Conservation (phyloP, 306 rosid species). For the Malus sieversii region DNA sequence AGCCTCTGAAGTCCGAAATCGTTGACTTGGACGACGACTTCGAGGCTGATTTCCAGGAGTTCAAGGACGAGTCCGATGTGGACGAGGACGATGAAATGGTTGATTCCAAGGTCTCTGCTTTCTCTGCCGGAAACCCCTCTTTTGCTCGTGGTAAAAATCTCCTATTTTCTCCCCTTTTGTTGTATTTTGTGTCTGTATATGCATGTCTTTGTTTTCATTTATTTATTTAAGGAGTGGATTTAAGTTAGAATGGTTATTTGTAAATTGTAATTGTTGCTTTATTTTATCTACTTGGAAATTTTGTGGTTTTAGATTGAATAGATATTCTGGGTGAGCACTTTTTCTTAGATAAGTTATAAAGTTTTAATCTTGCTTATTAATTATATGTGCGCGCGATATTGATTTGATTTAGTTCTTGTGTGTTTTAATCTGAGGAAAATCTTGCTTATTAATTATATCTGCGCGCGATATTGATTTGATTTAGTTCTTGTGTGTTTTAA, state of each 20-base stretch:
- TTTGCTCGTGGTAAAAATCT: conserved; percentile 34
- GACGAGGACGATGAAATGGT: conserved; percentile 49
- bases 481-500: too few relatives aligned
- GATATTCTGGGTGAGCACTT: neutral
- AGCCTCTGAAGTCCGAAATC: conserved; percentile 26
- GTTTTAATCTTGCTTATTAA: neutral
- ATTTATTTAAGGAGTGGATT: neutral
- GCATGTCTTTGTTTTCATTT: neutral
- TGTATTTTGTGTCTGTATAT: neutral
- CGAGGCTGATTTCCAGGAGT: conserved; percentile 75
- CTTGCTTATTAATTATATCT: neutral
- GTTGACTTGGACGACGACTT: conserved; percentile 55
- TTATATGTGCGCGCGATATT: neutral
- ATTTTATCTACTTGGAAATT: neutral
- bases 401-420: neutral
- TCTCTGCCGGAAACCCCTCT: conserved; percentile 29
- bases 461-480: neutral
- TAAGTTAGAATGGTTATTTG: neutral
- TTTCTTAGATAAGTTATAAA: neutral
- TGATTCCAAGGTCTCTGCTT: conserved; percentile 43
- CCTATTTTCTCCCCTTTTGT: neutral
- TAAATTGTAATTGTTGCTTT: neutral
- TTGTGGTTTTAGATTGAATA: neutral
- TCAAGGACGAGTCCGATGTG: conserved; percentile 79
- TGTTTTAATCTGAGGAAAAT: too few relatives aligned